Conservation (phyloP, 768 basidiomycete genomes). For the Amanita muscaria region DNA sequence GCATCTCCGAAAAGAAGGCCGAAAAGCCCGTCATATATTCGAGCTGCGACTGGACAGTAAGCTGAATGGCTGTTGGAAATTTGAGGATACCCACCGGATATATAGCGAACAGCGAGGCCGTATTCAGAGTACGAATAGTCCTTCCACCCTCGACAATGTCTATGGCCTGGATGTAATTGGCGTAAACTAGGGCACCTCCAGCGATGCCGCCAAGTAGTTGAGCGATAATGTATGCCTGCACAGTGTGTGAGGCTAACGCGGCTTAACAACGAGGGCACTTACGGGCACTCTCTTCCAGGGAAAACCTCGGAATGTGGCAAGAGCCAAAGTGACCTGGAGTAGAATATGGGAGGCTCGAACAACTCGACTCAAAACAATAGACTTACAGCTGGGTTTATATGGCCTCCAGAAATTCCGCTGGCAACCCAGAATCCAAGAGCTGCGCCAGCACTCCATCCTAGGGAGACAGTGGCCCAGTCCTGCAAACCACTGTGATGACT, state of each 20-base stretch:
- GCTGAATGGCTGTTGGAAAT: neutral
- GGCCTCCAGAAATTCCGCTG: slow-evolving; percentile 62
- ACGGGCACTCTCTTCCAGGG: slow-evolving; percentile 75
- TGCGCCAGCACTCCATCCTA: slow-evolving; percentile 52
- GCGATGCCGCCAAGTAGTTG: slow-evolving; percentile 58
- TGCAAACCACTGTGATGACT: neutral
- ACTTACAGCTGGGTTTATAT: slow-evolving; percentile 64
- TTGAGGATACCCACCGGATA: slow-evolving; percentile 39
- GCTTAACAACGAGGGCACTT: slow-evolving; percentile 15
- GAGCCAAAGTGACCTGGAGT: slow-evolving; percentile 53
- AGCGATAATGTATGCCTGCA: slow-evolving; percentile 42
- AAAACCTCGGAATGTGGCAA: slow-evolving; percentile 64
- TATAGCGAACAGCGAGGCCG: slow-evolving; percentile 51
- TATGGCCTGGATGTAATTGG: slow-evolving; percentile 64
- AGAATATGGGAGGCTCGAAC: neutral
- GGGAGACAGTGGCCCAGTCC: slow-evolving; percentile 10
- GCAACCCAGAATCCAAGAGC: slow-evolving; percentile 64
- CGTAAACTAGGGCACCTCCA: slow-evolving; percentile 55
- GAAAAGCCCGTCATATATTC: slow-evolving; percentile 32
- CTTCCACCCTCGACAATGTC: slow-evolving; percentile 52
- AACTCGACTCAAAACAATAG: too few relatives aligned
- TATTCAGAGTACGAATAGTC: slow-evolving; percentile 43
- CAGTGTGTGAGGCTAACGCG: neutral
- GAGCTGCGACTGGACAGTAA: slow-evolving; percentile 16
- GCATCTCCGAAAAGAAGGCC: slow-evolving; percentile 44